phyloP scores from a whole-genome alignment of 2,329 filamentous ascomycete species.

The Microsporum canis region DNA sequence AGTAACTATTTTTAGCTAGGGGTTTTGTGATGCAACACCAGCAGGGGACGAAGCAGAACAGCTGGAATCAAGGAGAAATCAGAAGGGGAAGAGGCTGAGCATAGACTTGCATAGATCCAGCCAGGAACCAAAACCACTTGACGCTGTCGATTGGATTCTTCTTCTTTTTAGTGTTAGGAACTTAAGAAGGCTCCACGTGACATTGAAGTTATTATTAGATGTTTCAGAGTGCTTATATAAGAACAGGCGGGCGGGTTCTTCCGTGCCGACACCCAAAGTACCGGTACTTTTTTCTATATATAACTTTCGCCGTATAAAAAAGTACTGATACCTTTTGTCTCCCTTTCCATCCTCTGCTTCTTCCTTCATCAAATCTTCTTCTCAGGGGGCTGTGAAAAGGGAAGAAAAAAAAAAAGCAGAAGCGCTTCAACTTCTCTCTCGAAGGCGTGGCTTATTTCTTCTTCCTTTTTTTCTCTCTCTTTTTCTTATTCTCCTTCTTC shows the following conservation, averaged over 20 bases:
- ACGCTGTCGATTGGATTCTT: no score
- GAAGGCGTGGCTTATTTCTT: background rate
- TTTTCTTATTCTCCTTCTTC: conserved; percentile 1
- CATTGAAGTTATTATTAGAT: background rate
- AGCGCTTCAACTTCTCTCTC: background rate
- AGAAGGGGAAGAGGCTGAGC: background rate
- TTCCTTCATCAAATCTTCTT: background rate
- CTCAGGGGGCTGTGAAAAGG: conserved; percentile 5
- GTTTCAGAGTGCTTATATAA: background rate
- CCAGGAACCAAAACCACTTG: no score
- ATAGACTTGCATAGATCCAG: no score
- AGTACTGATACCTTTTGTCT: background rate
- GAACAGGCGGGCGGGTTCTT: background rate
- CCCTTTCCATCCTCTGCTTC: background rate
- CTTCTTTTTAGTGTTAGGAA: no score
- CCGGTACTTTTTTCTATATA: background rate
- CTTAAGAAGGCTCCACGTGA: background rate
- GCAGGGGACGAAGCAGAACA: background rate
- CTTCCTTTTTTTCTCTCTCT: conserved; percentile 11
- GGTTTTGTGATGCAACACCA: background rate
- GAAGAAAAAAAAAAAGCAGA: background rate
- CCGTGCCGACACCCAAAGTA: background rate
- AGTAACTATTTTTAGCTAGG: background rate
- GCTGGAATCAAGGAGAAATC: background rate
- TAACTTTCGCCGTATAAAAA: background rate